Conservation (phyloP, 441 rosid species). For the Metrosideros polymorpha region DNA sequence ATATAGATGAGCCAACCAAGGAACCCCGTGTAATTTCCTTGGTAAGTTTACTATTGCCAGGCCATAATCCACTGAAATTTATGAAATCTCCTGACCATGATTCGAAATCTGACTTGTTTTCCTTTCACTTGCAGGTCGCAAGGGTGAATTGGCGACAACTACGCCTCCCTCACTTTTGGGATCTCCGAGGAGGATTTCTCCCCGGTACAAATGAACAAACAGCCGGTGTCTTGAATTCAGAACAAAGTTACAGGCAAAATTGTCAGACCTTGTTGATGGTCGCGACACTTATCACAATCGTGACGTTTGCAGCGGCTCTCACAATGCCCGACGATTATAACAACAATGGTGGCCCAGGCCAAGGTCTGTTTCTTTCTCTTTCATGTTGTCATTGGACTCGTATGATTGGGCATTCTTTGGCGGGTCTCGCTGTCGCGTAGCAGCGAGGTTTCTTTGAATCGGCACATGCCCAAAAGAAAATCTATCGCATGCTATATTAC, state of each 20-base stretch:
- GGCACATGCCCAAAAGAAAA: not conserved
- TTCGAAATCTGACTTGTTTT: not conserved
- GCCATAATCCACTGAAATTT: not conserved
- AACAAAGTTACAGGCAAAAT: not conserved
- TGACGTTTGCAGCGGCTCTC: conserved; percentile 18
- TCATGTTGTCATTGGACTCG: not conserved
- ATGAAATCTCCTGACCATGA: not conserved
- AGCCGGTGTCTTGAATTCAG: not conserved
- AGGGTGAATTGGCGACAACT: not conserved
- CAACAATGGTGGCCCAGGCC: not conserved
- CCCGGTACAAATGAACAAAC: not conserved
- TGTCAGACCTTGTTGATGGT: not conserved
- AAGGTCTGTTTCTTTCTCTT: not conserved
- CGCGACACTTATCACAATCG: conserved; percentile 8
- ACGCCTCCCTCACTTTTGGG: not conserved
- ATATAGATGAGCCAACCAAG: not conserved
- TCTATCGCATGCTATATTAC: too few relatives aligned
- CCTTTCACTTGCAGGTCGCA: not conserved
- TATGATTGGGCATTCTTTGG: not conserved
- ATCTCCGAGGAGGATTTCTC: not conserved
- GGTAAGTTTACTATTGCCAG: not conserved
- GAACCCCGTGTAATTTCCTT: not conserved
- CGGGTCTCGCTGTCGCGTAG: not conserved
- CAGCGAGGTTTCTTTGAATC: not conserved
- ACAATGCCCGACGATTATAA: conserved; percentile 4